Conservation (phyloP, 1,139 yeast species). For the Pichia sp. region DNA sequence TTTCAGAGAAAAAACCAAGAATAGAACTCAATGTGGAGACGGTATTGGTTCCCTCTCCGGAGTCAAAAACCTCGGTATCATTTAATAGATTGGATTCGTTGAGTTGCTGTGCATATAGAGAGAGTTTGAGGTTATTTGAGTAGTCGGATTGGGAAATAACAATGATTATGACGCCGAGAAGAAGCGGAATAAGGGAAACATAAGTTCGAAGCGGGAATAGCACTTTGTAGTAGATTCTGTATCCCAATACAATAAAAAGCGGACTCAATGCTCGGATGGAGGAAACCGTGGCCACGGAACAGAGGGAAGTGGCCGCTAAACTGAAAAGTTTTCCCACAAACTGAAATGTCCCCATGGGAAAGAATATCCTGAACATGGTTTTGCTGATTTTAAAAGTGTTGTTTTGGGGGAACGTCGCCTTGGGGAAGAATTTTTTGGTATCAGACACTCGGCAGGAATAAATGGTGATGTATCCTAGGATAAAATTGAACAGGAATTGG, state of each 20-base stretch:
- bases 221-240: constrained; percentile 50
- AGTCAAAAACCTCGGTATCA: neutral
- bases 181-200: constrained; percentile 64
- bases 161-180: constrained; percentile 70
- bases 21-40: neutral
- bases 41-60: neutral
- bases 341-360: constrained; percentile 92
- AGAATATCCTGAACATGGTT: constrained; percentile 42
- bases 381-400: constrained; percentile 11
- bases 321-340: constrained; percentile 80
- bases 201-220: constrained; percentile 60
- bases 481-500: constrained; percentile 36
- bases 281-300: constrained; percentile 86
- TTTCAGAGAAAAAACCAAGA: neutral
- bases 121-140: neutral
- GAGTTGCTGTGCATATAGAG: constrained; percentile 7
- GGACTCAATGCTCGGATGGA: constrained; percentile 87
- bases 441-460: constrained; percentile 8
- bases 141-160: constrained; percentile 35
- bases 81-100: neutral
- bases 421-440: constrained; percentile 14
- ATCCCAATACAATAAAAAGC: constrained; percentile 69
- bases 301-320: constrained; percentile 75
- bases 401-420: constrained; percentile 15
- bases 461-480: constrained; percentile 21